phyloP scores from a whole-genome alignment of 306 rosid species.

The Citrullus colocynthis region DNA sequence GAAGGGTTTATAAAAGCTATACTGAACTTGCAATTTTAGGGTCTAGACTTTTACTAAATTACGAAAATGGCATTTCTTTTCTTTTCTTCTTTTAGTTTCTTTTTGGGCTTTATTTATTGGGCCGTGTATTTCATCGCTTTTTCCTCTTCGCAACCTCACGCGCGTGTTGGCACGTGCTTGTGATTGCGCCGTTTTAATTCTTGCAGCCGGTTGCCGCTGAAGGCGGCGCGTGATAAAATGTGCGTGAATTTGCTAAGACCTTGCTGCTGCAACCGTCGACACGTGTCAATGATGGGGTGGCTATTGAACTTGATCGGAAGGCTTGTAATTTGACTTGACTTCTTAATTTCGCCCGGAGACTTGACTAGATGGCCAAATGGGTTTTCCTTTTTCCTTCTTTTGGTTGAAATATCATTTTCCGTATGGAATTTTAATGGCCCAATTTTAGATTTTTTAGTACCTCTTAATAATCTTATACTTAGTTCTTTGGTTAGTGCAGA shows the following conservation, averaged over 20 bases:
- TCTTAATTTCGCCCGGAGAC: background rate
- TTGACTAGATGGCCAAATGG: background rate
- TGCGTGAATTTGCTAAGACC: background rate
- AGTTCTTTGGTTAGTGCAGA: too few species aligned
- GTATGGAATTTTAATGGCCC: too few species aligned
- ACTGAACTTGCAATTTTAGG: background rate
- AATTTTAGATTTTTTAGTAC: too few species aligned
- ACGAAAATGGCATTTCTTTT: background rate
- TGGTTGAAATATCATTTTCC: too few species aligned
- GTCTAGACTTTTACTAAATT: background rate
- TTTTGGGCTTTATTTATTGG: background rate
- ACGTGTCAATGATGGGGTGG: background rate
- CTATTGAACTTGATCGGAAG: background rate
- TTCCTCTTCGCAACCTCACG: background rate
- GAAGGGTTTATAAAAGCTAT: conserved; percentile 3
- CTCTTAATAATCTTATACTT: too few species aligned
- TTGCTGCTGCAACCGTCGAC: background rate
- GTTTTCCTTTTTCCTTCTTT: too few species aligned
- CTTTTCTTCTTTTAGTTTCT: background rate
- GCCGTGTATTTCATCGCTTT: conserved; percentile 10
- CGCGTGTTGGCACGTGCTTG: background rate
- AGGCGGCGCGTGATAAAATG: background rate
- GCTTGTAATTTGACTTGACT: background rate
- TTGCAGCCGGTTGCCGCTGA: background rate
- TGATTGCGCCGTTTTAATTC: background rate